These are phyloP conservation scores for Rubroboletus pulcherrimus DNA, from an alignment of 768 basidiomycete genomes.

Conservation along the genomic window DNA sequence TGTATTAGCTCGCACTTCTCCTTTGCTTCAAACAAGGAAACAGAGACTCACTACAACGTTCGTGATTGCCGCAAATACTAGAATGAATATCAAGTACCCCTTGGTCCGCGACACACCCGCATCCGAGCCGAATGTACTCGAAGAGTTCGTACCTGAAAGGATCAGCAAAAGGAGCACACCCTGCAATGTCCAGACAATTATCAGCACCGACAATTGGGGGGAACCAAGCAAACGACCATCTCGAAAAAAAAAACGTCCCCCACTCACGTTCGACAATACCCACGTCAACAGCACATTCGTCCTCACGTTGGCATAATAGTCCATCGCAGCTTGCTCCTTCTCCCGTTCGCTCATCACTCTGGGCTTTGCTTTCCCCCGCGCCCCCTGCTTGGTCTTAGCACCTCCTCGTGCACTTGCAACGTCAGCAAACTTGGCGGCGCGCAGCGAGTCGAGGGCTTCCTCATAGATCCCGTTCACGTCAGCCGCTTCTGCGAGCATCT, in stretches of 20 bases:
- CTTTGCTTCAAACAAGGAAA: not conserved
- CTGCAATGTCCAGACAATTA: conserved; percentile 32
- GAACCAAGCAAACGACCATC: not conserved
- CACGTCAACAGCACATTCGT: conserved; percentile 79
- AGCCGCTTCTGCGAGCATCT: conserved; percentile 75
- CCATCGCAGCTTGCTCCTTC: conserved; percentile 70
- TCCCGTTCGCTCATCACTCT: conserved; percentile 46
- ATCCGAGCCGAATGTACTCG: conserved; percentile 55
- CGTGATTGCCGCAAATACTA: conserved; percentile 77
- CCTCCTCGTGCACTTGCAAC: not conserved
- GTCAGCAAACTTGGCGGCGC: conserved; percentile 45
- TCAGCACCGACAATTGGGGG: not conserved
- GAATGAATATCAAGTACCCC: conserved; percentile 74
- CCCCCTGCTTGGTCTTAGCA: conserved; percentile 8
- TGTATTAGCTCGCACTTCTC: not conserved
- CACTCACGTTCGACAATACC: conserved; percentile 78
- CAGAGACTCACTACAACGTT: conserved; percentile 50
- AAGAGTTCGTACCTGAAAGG: conserved; percentile 52
- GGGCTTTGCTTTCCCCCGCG: conserved; percentile 12
- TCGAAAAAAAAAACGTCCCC: not conserved
- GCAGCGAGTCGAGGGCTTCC: conserved; percentile 74
- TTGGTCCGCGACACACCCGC: conserved; percentile 56
- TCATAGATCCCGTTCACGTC: conserved; percentile 84
- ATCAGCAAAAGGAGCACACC: conserved; percentile 68
- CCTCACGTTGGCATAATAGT: conserved; percentile 85